Percentiles rank a stretch among this genome's conserved stretches.
phyloP scores from a whole-genome alignment of 371 early-diverging fungal genomes.

The Phascolomyces articulosus region DNA sequence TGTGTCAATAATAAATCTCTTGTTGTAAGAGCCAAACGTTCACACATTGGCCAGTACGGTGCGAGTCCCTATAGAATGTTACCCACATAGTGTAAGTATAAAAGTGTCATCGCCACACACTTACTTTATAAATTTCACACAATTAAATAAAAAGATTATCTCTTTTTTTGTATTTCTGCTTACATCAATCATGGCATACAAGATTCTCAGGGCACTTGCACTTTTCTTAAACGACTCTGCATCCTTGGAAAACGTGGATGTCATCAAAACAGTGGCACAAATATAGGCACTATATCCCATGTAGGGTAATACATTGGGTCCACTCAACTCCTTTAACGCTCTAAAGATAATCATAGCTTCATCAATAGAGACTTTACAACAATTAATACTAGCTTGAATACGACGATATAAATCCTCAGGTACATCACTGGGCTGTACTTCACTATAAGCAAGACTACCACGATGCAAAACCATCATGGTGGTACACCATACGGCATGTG shows the following conservation, averaged over 20 bases:
- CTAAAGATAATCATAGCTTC: conserved; percentile 37
- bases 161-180: background rate
- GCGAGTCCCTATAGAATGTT: background rate
- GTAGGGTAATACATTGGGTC: conserved; percentile 39
- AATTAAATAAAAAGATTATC: no score
- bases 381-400: conserved; percentile 29
- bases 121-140: background rate
- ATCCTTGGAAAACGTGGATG: conserved; percentile 40
- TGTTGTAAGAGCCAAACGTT: conserved; percentile 37
- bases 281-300: conserved; percentile 50
- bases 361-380: conserved; percentile 35
- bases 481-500: conserved; percentile 43
- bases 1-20: conserved; percentile 39
- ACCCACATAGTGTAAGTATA: no score
- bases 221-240: conserved; percentile 31
- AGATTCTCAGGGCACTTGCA: conserved; percentile 23
- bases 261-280: conserved; percentile 49
- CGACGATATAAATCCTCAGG: conserved; percentile 19
- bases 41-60: conserved; percentile 50
- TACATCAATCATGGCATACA: conserved; percentile 27
- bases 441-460: conserved; percentile 43
- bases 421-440: conserved; percentile 21
- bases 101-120: no score
- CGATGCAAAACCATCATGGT: conserved; percentile 42
- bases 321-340: conserved; percentile 32